Conservation (phyloP, 2,329 filamentous ascomycete species). For the Aspergillus ochraceus region DNA sequence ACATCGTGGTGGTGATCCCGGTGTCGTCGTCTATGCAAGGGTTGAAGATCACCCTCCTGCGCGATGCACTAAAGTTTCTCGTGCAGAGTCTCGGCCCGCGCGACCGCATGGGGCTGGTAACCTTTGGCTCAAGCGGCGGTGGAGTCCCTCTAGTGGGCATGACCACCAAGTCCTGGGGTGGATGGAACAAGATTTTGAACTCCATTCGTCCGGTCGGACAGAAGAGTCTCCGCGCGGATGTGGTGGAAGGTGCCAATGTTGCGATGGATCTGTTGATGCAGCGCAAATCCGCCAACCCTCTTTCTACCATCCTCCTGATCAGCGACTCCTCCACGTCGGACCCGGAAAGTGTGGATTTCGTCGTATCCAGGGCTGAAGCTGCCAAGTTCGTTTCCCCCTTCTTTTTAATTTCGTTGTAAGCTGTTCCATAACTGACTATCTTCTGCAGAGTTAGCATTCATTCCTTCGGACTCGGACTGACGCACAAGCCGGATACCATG, state of each 20-base stretch:
- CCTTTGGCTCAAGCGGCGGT: slow-evolving; percentile 90
- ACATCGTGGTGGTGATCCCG: slow-evolving; percentile 94
- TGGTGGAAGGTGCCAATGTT: slow-evolving; percentile 95
- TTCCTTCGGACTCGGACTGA: slow-evolving; percentile 93
- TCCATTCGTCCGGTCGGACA: slow-evolving; percentile 92
- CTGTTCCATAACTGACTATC: slow-evolving; percentile 22
- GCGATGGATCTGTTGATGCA: slow-evolving; percentile 99
- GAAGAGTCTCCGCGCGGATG: slow-evolving; percentile 93
- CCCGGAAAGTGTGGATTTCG: slow-evolving; percentile 93
- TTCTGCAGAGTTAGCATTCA: slow-evolving; percentile 78
- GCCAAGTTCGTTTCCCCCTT: slow-evolving; percentile 69
- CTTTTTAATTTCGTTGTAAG: not conserved
- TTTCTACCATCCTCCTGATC: slow-evolving; percentile 93
- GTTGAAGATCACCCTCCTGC: slow-evolving; percentile 93
- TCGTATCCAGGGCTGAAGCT: slow-evolving; percentile 92
- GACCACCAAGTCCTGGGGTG: slow-evolving; percentile 91
- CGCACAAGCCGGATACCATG: slow-evolving; percentile 98
- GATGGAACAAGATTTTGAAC: slow-evolving; percentile 82
- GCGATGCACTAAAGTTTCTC: slow-evolving; percentile 89
- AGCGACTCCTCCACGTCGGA: slow-evolving; percentile 96
- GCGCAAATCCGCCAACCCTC: slow-evolving; percentile 89
- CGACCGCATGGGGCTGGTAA: slow-evolving; percentile 95
- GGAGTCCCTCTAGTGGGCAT: slow-evolving; percentile 96
- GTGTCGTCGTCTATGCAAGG: slow-evolving; percentile 99
- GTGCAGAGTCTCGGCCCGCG: slow-evolving; percentile 85